Evolutionary conservation across 2,329 filamentous ascomycete genomes (phyloP).

Genomic region (Trichoderma citrinoviride): DNA sequence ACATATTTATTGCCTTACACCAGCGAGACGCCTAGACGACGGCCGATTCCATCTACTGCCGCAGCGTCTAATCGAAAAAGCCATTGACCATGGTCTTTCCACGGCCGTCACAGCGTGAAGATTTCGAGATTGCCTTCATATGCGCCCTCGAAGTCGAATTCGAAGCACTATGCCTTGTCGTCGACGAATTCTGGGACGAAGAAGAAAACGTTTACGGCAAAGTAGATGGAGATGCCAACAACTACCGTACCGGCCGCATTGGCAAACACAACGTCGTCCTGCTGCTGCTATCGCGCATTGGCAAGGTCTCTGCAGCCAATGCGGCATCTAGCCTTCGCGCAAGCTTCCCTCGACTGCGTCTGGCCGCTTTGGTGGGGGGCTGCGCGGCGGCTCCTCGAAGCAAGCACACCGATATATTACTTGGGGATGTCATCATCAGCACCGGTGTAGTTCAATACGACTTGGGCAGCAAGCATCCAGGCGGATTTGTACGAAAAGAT

Average conservation of each 20-base stretch:
- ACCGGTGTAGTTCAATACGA: conserved; percentile 33
- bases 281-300: conserved; percentile 28
- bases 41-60: no score
- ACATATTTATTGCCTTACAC: no score
- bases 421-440: conserved; percentile 36
- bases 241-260: conserved; percentile 28
- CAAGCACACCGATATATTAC: conserved; percentile 25
- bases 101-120: background rate
- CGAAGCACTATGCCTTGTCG: conserved; percentile 11
- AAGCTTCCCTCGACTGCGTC: conserved; percentile 35
- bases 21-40: no score
- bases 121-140: conserved; percentile 21
- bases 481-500: conserved; percentile 29
- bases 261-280: conserved; percentile 31
- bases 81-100: background rate
- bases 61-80: no score
- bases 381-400: conserved; percentile 37
- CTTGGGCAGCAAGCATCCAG: conserved; percentile 28
- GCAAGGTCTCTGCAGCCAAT: conserved; percentile 31
- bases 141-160: conserved; percentile 20
- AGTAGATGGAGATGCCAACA: conserved; percentile 22
- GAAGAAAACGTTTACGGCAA: conserved; percentile 2
- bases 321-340: conserved; percentile 29
- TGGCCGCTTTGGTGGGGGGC: conserved; percentile 39
- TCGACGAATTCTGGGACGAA: conserved; percentile 23